These are phyloP conservation scores for Immersiella caudata DNA, from an alignment of 495 filamentous ascomycete species.

Conservation along the genomic window DNA sequence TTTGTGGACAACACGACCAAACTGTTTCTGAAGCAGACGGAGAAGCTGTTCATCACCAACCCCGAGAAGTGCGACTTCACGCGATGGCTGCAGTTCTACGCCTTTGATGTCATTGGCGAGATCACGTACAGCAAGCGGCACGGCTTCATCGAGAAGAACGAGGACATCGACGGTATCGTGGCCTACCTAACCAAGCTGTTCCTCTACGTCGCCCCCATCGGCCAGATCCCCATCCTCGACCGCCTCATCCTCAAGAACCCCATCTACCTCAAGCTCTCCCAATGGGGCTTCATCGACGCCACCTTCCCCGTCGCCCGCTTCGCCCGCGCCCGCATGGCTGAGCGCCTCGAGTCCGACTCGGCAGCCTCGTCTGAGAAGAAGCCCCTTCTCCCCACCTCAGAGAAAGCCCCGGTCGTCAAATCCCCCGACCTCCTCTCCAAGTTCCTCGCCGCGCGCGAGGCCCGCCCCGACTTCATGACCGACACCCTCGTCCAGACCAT, in stretches of 20 bases:
- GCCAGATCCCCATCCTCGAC: conserved; percentile 67
- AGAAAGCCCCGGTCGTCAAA: conserved; percentile 45
- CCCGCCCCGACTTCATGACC: conserved; percentile 68
- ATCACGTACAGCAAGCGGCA: conserved; percentile 68
- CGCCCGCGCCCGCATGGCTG: conserved; percentile 58
- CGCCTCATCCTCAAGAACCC: conserved; percentile 63
- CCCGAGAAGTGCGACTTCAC: conserved; percentile 63
- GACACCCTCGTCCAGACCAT: conserved; percentile 65
- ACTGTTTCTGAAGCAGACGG: conserved; percentile 65
- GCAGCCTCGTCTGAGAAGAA: conserved; percentile 26
- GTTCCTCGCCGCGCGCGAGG: conserved; percentile 59
- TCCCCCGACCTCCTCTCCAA: conserved; percentile 64
- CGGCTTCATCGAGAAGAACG: conserved; percentile 63
- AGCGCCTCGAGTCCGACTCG: conserved; percentile 49
- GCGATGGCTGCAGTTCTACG: conserved; percentile 77
- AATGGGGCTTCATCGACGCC: conserved; percentile 54
- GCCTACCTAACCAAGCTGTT: conserved; percentile 56
- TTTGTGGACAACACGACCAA: conserved; percentile 69
- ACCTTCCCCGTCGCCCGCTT: conserved; percentile 66
- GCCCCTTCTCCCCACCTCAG: conserved; percentile 41
- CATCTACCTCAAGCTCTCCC: conserved; percentile 53
- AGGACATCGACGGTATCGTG: conserved; percentile 66
- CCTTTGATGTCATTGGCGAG: conserved; percentile 75
- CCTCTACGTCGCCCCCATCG: conserved; percentile 62
- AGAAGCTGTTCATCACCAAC: conserved; percentile 58